Base-by-base conservation (phyloP, 2,329 filamentous ascomycete genomes). In the Cladobotryum protrusum region DNA sequence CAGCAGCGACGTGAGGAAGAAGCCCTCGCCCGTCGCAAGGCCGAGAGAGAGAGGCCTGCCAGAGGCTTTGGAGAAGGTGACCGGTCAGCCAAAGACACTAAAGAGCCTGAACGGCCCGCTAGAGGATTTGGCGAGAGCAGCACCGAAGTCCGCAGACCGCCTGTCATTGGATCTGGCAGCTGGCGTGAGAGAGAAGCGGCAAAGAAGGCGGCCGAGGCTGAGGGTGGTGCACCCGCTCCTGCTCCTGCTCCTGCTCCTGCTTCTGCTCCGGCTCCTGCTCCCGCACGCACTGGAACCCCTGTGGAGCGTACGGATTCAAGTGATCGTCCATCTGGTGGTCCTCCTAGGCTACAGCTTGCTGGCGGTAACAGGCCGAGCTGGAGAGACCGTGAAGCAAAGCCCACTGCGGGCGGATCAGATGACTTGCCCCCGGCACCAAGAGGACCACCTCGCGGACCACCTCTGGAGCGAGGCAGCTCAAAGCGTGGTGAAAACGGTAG, bases 1-100 rank as follows among this genome's bases (percentile, higher is more conserved):
- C 92, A 96, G 71, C 83, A 82, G 60, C 81, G 89, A 64, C 84
- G 88, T 67, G 91, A 95, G 68, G 90, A 93, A 61, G 91, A 96
- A 68, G 91, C 89, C 14, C 82, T 91, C 70, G 86, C 86, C 57
- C 82, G 86, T 60, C 82, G 80, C 67, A 81, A 77, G 62, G 84
- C 78, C 52, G 82, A 82, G 67, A 88, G 81, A 70, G 79, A 79
- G 61, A 72, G 72, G 58, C 65, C 43, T 24, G 15, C 47, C 53
- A 56, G 75, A 54, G 57, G 58, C 29, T 35, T 34, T 42, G 59
- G 61, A 46, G 63, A 59, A 29, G 6, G 24, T 8, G 24, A 29
- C 11, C 24, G 24, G 6, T 9, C 24, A 29, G 24, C 24, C 24
- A 29, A 9, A 46, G 54, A 59, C 42, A 57, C 59, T 46, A 62